Evolutionary conservation across 2,329 filamentous ascomycete genomes (phyloP).

Genomic region (Mycosphaerelloides madeirae): DNA sequence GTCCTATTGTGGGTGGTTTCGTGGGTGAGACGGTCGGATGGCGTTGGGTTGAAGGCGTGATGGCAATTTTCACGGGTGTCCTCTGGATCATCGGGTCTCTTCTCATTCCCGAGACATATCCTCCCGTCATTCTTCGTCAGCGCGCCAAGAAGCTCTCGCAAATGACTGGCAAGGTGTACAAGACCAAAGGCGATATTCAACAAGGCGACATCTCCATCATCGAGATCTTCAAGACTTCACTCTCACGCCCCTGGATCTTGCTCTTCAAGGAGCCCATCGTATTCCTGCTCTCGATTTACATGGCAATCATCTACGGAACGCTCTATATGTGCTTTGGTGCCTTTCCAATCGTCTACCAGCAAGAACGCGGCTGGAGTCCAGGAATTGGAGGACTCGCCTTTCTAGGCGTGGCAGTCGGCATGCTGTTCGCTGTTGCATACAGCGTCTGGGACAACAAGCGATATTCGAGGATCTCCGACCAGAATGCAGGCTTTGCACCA

Average conservation of each 20-base stretch:
- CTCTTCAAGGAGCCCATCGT: constrained; percentile 50
- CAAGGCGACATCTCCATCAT: constrained; percentile 34
- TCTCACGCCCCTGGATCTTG: constrained; percentile 63
- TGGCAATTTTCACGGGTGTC: constrained; percentile 58
- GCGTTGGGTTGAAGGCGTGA: constrained; percentile 63
- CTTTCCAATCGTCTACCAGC: constrained; percentile 57
- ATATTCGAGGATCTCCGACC: constrained; percentile 45
- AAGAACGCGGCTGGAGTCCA: constrained; percentile 53
- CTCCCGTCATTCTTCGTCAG: constrained; percentile 52
- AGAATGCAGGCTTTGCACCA: constrained; percentile 53
- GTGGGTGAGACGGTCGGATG: constrained; percentile 59
- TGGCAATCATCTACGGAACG: constrained; percentile 46
- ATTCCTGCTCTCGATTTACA: constrained; percentile 43
- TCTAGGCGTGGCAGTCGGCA: constrained; percentile 64
- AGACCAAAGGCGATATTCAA: constrained; percentile 42
- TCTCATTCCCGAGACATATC: constrained; percentile 57
- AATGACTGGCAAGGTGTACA: constrained; percentile 52
- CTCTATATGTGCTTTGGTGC: constrained; percentile 46
- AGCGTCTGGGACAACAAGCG: constrained; percentile 50
- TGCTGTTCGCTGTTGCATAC: constrained; percentile 55
- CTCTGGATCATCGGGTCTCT: constrained; percentile 54
- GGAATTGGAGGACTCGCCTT: constrained; percentile 62
- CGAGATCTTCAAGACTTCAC: constrained; percentile 49
- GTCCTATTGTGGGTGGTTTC: constrained; percentile 64
- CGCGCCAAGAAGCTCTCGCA: constrained; percentile 49